Conservation (phyloP, 2,329 filamentous ascomycete species). For the Beauveria australis region DNA sequence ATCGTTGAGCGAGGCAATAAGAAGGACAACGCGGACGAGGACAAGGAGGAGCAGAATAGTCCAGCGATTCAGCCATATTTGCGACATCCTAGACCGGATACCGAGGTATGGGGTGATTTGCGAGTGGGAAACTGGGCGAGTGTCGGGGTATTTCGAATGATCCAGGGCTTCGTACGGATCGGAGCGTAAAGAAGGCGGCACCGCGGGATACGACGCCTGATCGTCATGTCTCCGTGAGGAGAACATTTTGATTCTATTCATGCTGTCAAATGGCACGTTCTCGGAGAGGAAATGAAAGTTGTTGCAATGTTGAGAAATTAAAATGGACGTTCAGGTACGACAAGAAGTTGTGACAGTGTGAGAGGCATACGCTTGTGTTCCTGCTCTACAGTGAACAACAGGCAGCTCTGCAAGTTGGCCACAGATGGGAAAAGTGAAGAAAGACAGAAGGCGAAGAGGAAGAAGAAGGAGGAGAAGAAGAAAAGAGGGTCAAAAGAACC, state of each 20-base stretch:
- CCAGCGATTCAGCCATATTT: constrained; percentile 98
- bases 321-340: not conserved
- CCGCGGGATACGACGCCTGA: constrained; percentile 25
- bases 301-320: not conserved
- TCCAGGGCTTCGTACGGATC: constrained; percentile 29
- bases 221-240: constrained; percentile 26
- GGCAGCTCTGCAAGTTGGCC: not conserved
- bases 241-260: constrained; percentile 28
- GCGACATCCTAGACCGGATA: constrained; percentile 79
- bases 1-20: constrained; percentile 62
- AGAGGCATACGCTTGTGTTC: constrained; percentile 7
- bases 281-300: not conserved
- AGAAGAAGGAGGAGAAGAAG: not conserved
- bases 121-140: constrained; percentile 49
- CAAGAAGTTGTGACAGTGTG: constrained; percentile 1
- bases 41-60: constrained; percentile 83
- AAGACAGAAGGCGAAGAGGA: not conserved
- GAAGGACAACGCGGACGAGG: constrained; percentile 70
- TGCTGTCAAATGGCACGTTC: constrained; percentile 17
- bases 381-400: constrained; percentile 12
- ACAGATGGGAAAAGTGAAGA: not conserved
- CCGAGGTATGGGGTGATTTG: constrained; percentile 86
- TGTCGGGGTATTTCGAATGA: constrained; percentile 22
- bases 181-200: constrained; percentile 29
- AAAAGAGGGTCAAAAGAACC: not conserved